A percentile compares a stretch with the other conserved stretches of the same genome.
phyloP scores from a whole-genome alignment of 2,329 filamentous ascomycete species.

The Coniochaeta sp. region DNA sequence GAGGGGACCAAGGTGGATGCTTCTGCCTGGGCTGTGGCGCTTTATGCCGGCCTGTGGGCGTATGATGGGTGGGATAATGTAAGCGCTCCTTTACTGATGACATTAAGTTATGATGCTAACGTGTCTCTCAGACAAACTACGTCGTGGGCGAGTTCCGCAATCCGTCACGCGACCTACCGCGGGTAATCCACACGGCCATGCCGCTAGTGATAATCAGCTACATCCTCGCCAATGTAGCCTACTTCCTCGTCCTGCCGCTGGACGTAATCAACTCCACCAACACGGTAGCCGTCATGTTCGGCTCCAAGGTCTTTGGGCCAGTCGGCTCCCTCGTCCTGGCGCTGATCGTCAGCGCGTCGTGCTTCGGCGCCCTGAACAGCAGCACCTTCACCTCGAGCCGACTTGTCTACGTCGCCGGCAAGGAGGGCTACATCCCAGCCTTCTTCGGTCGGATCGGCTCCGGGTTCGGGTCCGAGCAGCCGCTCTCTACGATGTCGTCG shows the following conservation, averaged over 20 bases:
- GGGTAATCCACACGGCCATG: constrained; percentile 94
- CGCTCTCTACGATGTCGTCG: constrained; percentile 24
- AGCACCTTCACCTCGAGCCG: constrained; percentile 89
- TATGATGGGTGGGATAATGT: constrained; percentile 99
- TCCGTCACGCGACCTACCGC: constrained; percentile 78
- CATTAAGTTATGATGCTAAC: constrained; percentile 15
- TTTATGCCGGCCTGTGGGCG: constrained; percentile 95
- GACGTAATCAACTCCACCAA: constrained; percentile 77
- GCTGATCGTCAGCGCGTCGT: constrained; percentile 81
- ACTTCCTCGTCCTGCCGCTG: constrained; percentile 86
- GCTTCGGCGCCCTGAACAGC: constrained; percentile 91
- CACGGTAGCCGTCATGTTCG: constrained; percentile 94
- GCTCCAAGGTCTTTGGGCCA: constrained; percentile 79
- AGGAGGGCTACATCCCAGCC: constrained; percentile 85
- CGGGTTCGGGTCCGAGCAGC: constrained; percentile 30
- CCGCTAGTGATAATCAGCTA: constrained; percentile 88
- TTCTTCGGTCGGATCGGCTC: constrained; percentile 80
- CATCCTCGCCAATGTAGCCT: constrained; percentile 82
- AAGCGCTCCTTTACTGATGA: constrained; percentile 26
- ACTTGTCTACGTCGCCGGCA: constrained; percentile 87
- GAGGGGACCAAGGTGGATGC: constrained; percentile 72
- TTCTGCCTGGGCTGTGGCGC: constrained; percentile 83
- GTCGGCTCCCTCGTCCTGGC: constrained; percentile 77
- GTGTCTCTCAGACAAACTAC: constrained; percentile 70
- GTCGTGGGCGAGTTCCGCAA: constrained; percentile 96